Conservation (phyloP, 2,329 filamentous ascomycete genomes). For the Cryphonectria nitschkei region DNA sequence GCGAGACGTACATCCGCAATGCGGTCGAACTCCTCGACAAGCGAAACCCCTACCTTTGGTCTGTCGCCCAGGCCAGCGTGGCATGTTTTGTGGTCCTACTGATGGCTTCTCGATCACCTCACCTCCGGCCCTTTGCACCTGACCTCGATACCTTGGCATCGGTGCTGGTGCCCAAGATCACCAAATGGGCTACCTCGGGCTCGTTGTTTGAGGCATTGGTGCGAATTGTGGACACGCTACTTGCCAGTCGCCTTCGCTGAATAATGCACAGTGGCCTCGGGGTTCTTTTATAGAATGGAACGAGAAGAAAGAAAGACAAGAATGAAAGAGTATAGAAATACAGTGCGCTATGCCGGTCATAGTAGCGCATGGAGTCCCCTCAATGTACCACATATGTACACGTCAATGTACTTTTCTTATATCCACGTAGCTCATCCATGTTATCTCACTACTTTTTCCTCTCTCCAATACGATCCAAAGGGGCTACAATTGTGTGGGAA, state of each 20-base stretch:
- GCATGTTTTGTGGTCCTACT: constrained; percentile 41
- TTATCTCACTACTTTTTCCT: neutral
- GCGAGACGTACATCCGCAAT: constrained; percentile 41
- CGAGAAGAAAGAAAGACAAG: neutral
- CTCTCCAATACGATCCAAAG: neutral
- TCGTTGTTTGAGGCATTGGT: constrained; percentile 39
- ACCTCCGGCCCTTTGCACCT: constrained; percentile 36
- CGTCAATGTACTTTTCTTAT: neutral
- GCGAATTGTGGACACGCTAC: constrained; percentile 33
- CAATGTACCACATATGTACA: constrained; percentile 2
- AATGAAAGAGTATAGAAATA: neutral
- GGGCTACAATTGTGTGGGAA: neutral
- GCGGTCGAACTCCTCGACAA: constrained; percentile 41
- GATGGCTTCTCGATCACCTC: constrained; percentile 38
- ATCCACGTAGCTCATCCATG: neutral
- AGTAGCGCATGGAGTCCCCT: neutral
- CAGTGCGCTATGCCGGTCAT: neutral
- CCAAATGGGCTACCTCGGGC: constrained; percentile 39
- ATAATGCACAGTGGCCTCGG: neutral
- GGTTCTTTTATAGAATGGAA: neutral
- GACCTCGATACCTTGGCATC: constrained; percentile 37
- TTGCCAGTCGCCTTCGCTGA: neutral
- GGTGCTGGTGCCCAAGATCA: constrained; percentile 36
- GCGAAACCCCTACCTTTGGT: constrained; percentile 44
- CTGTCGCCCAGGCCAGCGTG: constrained; percentile 41